Percentiles rank a stretch among this genome's conserved stretches.
phyloP scores from a whole-genome alignment of 2,329 filamentous ascomycete genomes.

The Xylariaceae sp. region DNA sequence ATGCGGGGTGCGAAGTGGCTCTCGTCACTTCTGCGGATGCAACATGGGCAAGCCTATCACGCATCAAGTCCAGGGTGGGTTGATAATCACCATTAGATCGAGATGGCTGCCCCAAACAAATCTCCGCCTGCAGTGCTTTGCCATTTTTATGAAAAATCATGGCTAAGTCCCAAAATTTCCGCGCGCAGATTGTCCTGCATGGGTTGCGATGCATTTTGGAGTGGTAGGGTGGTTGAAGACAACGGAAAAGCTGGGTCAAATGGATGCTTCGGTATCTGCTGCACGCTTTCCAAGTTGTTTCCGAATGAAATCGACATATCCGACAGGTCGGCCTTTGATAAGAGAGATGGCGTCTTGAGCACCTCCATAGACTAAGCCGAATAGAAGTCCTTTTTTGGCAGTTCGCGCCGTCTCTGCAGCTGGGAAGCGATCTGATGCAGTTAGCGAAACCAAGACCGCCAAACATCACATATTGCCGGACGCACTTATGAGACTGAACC shows the following conservation, averaged over 20 bases:
- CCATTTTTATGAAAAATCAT: too few species aligned
- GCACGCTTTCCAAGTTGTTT: conserved; percentile 37
- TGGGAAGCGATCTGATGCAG: conserved; percentile 66
- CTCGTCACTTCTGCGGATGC: conserved; percentile 2
- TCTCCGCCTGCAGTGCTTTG: too few species aligned
- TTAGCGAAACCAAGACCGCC: conserved; percentile 10
- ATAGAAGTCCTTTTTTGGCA: conserved; percentile 72
- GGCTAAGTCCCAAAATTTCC: too few species aligned
- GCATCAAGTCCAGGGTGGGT: conserved; percentile 1
- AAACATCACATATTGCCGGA: conserved; percentile 16
- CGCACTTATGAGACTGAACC: conserved; percentile 83
- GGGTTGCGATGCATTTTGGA: too few species aligned
- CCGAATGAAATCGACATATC: conserved; percentile 67
- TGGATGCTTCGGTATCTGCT: conserved; percentile 9
- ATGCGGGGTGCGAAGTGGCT: background rate
- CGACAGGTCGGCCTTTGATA: conserved; percentile 65
- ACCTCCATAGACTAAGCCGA: conserved; percentile 76
- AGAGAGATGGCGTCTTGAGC: conserved; percentile 71
- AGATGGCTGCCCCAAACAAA: conserved; percentile 5
- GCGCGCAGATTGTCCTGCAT: too few species aligned
- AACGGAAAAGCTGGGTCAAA: background rate
- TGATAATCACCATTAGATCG: conserved; percentile 1
- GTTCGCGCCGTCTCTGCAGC: conserved; percentile 72
- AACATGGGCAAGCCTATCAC: conserved; percentile 6
- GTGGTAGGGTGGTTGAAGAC: too few species aligned